Conservation (phyloP, 2,329 filamentous ascomycete genomes). For the Fusarium nodosum region DNA sequence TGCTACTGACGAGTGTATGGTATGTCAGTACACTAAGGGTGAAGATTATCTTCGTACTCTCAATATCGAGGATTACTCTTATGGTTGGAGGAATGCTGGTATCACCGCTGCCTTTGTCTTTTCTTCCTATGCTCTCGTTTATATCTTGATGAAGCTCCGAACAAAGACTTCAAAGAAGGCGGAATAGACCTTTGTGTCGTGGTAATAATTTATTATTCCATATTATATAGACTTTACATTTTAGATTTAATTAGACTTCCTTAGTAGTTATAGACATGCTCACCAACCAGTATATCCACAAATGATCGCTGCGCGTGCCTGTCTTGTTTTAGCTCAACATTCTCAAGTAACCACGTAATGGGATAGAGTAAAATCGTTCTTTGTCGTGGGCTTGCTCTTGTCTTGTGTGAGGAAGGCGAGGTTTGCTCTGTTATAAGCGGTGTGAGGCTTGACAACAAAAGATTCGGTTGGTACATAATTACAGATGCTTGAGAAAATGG, state of each 20-base stretch:
- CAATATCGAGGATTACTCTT: slow-evolving; percentile 71
- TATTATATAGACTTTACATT: slow-evolving; percentile 12
- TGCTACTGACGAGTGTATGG: slow-evolving; percentile 66
- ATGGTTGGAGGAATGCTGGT: slow-evolving; percentile 75
- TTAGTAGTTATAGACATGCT: neutral
- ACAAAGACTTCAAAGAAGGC: slow-evolving; percentile 64
- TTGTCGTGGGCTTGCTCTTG: too few species aligned
- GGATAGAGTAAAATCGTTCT: too few species aligned
- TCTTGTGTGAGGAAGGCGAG: too few species aligned
- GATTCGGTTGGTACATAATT: too few species aligned
- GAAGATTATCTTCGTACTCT: slow-evolving; percentile 71
- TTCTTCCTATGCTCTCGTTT: slow-evolving; percentile 65
- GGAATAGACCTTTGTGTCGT: slow-evolving; percentile 41
- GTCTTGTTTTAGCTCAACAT: too few species aligned
- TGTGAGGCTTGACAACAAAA: too few species aligned
- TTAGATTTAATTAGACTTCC: neutral
- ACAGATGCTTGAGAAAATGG: too few species aligned
- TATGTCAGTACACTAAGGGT: slow-evolving; percentile 71
- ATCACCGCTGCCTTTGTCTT: slow-evolving; percentile 70
- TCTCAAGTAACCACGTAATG: too few species aligned
- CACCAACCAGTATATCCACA: too few species aligned
- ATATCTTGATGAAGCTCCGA: slow-evolving; percentile 62
- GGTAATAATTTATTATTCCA: neutral
- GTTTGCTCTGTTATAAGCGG: too few species aligned
- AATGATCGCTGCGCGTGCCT: too few species aligned